Conservation (phyloP, 192 early-diverging fungal genomes). For the Backusella tuberculispora region DNA sequence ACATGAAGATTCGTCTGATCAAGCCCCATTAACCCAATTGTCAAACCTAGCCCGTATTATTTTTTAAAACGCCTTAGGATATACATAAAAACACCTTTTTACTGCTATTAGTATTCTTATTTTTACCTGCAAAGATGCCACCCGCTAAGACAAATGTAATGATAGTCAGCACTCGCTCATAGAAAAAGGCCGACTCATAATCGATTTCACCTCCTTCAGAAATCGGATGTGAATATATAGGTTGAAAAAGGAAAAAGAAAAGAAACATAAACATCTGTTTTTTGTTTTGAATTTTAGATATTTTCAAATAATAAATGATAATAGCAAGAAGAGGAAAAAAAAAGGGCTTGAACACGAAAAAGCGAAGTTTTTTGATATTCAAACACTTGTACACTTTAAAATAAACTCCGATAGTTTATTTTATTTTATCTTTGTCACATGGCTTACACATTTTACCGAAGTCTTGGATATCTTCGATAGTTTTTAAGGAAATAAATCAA, state of each 20-base stretch:
- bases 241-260: conserved; percentile 8
- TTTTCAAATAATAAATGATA: neutral
- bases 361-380: neutral
- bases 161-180: conserved; percentile 7
- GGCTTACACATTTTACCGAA: no score
- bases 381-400: no score
- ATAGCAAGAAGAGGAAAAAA: neutral
- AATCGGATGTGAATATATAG: neutral
- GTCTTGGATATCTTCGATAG: no score
- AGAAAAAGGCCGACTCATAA: conserved; percentile 20
- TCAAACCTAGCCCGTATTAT: conserved; percentile 23
- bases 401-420: no score
- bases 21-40: conserved; percentile 56
- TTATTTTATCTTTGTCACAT: no score
- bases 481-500: no score
- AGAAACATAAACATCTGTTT: neutral
- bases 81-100: neutral
- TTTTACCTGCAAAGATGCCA: conserved; percentile 74
- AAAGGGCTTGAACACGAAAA: neutral
- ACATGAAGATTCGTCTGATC: conserved; percentile 85
- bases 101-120: neutral
- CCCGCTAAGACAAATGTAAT: conserved; percentile 70
- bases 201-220: conserved; percentile 13
- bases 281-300: neutral
- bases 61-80: neutral